Base-by-base conservation (phyloP, 2,329 filamentous ascomycete species). In the Penicillium concentricum region DNA sequence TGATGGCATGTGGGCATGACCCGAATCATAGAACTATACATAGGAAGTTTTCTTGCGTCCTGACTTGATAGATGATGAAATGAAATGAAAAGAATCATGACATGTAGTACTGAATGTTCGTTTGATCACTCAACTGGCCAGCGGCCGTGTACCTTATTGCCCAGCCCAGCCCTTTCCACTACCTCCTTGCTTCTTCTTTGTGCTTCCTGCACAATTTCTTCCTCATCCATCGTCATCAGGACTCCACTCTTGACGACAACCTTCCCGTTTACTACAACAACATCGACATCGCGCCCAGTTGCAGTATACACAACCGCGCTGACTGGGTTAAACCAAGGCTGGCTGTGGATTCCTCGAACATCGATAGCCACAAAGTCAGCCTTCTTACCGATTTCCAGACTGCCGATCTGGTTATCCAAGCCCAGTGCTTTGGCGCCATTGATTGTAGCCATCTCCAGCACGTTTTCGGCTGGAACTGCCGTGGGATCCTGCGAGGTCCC, bases 391-490 rank as follows among this genome's bases (percentile, higher is more conserved):
- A 65, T 61, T 43, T 74, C 70, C 4, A 76, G 46, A 43, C 67
- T 74, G 1, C 74, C 74, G 12, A 74, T 70, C 4, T 69, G 60
- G 13, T 63, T 37, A 22, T 75, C 71, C 8, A 81, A 57, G 0
- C 78, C 78, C 22, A 82, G 58, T 0, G 79, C 79, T 46, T 65
- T 73, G 0, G 80, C 79, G 0, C 78, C 79, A 47, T 78, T 75
- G 55, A 81, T 77, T 1, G 80, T 81, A 0, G 79, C 78, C 76
- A 82, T 80, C 56, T 78, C 76, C 26, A 81, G 64, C 1, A 77
- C 78, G 0, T 67, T 67, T 54, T 81, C 74, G 0, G 80, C 80
- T 0, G 70, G 70, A 2, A 81, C 68, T 0, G 72, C 59, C 0
- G 69, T 72, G 2, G 81, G 78, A 57, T 82, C 73, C 44, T 73